Conservation (phyloP, 2,329 filamentous ascomycete species). For the Coniochaeta sp. region DNA sequence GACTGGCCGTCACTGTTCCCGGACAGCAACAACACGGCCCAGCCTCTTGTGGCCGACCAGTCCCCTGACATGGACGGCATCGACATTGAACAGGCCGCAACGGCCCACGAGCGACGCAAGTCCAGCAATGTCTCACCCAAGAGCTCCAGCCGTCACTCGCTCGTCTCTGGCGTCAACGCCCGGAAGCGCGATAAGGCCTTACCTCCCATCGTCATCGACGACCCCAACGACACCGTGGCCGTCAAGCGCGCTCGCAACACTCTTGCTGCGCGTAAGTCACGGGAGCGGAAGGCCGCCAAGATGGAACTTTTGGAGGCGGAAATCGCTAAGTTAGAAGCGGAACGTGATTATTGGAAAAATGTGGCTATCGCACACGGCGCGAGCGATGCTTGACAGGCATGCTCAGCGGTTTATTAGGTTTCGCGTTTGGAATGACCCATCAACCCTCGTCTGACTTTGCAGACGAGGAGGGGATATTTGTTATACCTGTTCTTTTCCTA, state of each 20-base stretch:
- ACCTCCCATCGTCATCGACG: conserved; percentile 68
- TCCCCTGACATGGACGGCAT: conserved; percentile 29
- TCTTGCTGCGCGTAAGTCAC: conserved; percentile 86
- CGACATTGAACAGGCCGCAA: conserved; percentile 14
- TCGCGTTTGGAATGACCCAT: conserved; percentile 9
- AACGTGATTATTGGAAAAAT: conserved; percentile 60
- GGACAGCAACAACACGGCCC: conserved; percentile 19
- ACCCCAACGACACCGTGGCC: conserved; percentile 66
- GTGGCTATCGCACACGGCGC: conserved; percentile 30
- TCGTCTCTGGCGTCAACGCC: conserved; percentile 61
- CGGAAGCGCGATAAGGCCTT: conserved; percentile 77
- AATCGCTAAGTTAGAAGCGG: conserved; percentile 59
- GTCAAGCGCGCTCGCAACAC: conserved; percentile 94
- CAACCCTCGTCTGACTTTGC: conserved; percentile 12
- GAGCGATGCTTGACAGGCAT: not conserved
- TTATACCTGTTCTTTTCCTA: conserved; percentile 3
- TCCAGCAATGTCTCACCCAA: conserved; percentile 32
- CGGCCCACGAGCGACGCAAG: conserved; percentile 36
- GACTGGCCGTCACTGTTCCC: conserved; percentile 72
- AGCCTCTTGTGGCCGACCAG: conserved; percentile 18
- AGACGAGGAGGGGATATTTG: conserved; percentile 15
- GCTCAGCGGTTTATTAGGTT: not conserved
- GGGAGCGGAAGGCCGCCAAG: conserved; percentile 74
- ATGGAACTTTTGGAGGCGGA: no score
- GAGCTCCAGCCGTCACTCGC: conserved; percentile 50